Base-by-base conservation (phyloP, 257 asterid species). In the Solanum rostratum region DNA sequence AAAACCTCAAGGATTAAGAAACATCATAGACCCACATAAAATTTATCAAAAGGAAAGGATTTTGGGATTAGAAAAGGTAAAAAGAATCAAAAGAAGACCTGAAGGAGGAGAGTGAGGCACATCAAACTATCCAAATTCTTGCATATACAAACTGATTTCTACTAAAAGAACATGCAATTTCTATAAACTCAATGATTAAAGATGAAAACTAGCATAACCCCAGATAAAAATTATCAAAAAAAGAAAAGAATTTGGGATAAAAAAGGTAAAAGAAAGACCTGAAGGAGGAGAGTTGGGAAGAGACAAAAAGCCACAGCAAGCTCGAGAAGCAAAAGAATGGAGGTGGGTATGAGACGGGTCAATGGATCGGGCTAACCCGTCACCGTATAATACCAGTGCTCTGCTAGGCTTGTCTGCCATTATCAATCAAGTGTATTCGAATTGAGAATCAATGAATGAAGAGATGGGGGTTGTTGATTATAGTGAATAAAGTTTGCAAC, bases 331-430 rank as follows among this genome's bases (percentile, higher is more conserved):
- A 86, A 96, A 86, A 24, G 94, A 87, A 84, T 94, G 91, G 89
- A 93, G 91, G 80, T 93, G 93, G 85, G 90, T 85, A 39, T 91
- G 98, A 80, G 91, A 70, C 83, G 96, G 92, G 89, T 76, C 46
- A 73, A 94, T 14, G 84, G 80, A 87, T 85, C 94, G 90, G 89
- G 96, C 98, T 52, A 93, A 78, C 52, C 97, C 98, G 63, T 96
- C 97, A 5, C 99, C 99, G 84, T 90, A 90, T 81, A 96, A 68
- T 49, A 96, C 92, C 68, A 96, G 81, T 49, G 87, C 98, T 91
- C 97, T 93, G 93, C 99, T 96, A 49, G 98, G 91, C 84, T 89
- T 91, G 87, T 93, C 95, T 8, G 96, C 97, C 97, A 92, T 93
- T 70, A 69, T n/a, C 79, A 39, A 45, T 65, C 57, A 84, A 82